Evolutionary conservation across 2,329 filamentous ascomycete genomes (phyloP).

Genomic region (Pyricularia sp.): DNA sequence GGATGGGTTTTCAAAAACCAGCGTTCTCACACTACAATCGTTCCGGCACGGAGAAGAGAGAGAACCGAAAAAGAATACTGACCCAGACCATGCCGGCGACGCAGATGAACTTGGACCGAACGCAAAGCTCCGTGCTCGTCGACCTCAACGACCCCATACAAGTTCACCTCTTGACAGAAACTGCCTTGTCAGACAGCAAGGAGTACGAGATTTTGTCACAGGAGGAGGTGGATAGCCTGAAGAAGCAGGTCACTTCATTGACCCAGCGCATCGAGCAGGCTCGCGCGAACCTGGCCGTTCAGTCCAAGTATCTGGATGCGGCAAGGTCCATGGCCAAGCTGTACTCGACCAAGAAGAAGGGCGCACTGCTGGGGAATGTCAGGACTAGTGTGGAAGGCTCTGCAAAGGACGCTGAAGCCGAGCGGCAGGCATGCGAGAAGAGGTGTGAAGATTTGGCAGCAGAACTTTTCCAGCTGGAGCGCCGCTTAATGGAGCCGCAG

Average conservation of each 20-base stretch:
- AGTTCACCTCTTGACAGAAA: conserved; percentile 88
- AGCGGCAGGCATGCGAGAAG: conserved; percentile 63
- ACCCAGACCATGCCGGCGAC: background rate
- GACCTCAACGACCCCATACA: conserved; percentile 66
- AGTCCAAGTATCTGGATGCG: conserved; percentile 91
- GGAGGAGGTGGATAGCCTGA: conserved; percentile 84
- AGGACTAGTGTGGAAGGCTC: conserved; percentile 36
- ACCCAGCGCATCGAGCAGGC: conserved; percentile 72
- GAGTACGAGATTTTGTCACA: conserved; percentile 78
- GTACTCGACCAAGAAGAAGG: conserved; percentile 51
- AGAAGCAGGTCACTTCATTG: conserved; percentile 72
- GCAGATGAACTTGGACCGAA: conserved; percentile 40
- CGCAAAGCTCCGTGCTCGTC: conserved; percentile 46
- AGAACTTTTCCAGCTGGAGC: conserved; percentile 73
- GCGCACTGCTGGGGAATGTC: conserved; percentile 36
- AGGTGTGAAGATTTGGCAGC: conserved; percentile 80
- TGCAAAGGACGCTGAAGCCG: conserved; percentile 58
- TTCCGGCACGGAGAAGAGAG: background rate
- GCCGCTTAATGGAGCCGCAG: conserved; percentile 65
- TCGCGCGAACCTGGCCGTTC: conserved; percentile 73
- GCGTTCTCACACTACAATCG: background rate
- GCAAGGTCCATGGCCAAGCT: conserved; percentile 78
- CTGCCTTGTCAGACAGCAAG: conserved; percentile 80
- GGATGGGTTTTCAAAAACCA: background rate
- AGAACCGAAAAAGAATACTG: background rate